Base-by-base conservation (phyloP, 352 stramenopile species). In the Hyaloperonospora brassicae region DNA sequence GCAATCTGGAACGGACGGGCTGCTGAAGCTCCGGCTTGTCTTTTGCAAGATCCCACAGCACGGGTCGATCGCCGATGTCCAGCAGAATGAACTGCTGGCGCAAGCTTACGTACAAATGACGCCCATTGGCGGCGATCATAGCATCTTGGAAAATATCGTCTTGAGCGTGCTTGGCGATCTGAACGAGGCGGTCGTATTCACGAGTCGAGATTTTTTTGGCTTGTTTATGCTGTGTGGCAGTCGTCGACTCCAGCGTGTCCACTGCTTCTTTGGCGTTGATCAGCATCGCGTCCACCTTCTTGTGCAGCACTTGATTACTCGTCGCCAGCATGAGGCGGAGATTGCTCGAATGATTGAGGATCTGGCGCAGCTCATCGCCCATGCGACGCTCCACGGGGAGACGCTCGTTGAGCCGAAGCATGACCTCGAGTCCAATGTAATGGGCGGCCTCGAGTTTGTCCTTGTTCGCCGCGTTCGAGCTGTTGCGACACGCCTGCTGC, bases 341-440 rank as follows among this genome's bases (percentile, higher is more conserved):
- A 47, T 77, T 77, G 43, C 58, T 70, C 23, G 68, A 54, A 47
- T 70, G 55, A 34, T 77, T 77, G 39, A 77, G 62, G 35, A 77
- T 74, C 42, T 64, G 58, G 17, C 66, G 62, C 52, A 77, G 34
- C 45, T 77, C 68, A n/a, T 74, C 63, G 6, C 68, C 68, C 47
- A 77, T 67, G 5, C 68, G 64, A n/a, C 69, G 57, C 39, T 56
- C 62, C 5, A 72, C 59, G 14, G 64, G 53, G 17, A 77, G 53
- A 1, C 62, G 58, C 17, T 73, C 65, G 46, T 77, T 77, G 6
- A 77, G 62, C 5, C 64, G 66, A 34, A 74, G 55, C 68, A 77
- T 77, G 31, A 77, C 68, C 31, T 77, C 68, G 10, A 77, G 57
- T 34, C 68, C 68, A 31, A 77, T 65, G 52, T 77, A 77, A 49